These are phyloP conservation scores for Marchantia paleacea DNA, from an alignment of 225 moss, liverwort and hornwort genomes.

Conservation along the genomic window DNA sequence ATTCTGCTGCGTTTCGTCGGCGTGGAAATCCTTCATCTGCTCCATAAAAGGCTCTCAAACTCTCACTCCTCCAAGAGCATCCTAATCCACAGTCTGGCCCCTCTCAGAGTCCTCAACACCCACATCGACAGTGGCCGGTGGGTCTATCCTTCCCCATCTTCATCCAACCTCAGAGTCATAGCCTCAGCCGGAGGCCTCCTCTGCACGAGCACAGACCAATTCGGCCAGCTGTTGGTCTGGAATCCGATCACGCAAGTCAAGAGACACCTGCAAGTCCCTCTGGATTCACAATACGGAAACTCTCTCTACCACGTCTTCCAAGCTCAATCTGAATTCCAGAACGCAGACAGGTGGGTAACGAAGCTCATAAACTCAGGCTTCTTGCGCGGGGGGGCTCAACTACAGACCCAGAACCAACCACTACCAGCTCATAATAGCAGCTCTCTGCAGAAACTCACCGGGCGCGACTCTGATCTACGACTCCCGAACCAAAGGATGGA, in stretches of 20 bases:
- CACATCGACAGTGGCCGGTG: not conserved
- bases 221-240: not conserved
- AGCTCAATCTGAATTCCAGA: not conserved
- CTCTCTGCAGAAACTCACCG: not conserved
- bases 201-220: not conserved
- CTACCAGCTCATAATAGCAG: slow-evolving; percentile 3
- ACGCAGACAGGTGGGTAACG: not conserved
- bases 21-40: not conserved
- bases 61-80: not conserved
- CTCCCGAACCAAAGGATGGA: not conserved
- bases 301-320: not conserved
- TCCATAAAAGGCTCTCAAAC: not conserved
- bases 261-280: not conserved
- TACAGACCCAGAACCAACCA: not conserved
- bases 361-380: not conserved
- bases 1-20: not conserved
- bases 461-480: not conserved
- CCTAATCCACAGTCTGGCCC: not conserved
- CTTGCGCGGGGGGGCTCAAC: slow-evolving; percentile 1
- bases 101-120: not conserved
- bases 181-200: slow-evolving; percentile 9
- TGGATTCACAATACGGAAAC: not conserved
- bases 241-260: not conserved
- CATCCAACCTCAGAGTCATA: not conserved
- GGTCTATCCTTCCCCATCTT: not conserved